Conservation (phyloP, 495 filamentous ascomycete species). For the Aspergillus heteromorphus region DNA sequence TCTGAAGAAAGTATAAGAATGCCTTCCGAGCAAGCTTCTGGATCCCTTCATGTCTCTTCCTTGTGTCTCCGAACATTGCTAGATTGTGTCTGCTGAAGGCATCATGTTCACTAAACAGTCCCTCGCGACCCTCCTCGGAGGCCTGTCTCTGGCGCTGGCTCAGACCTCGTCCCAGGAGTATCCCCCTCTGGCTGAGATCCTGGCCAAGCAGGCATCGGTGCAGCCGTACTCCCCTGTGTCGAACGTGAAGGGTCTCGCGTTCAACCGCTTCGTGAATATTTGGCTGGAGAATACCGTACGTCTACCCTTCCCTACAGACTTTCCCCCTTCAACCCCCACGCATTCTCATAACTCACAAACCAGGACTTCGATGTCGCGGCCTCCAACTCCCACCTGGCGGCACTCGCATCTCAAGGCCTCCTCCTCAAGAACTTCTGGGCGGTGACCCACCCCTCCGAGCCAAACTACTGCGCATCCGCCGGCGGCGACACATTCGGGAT, state of each 20-base stretch:
- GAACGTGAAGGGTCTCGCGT: conserved; percentile 56
- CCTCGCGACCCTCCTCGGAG: conserved; percentile 19
- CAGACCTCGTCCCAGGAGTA: conserved; percentile 23
- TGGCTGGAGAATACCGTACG: conserved; percentile 69
- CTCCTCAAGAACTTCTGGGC: conserved; percentile 58
- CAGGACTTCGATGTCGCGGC: conserved; percentile 52
- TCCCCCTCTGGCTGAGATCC: conserved; percentile 25
- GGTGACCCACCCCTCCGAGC: conserved; percentile 62
- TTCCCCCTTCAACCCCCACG: not conserved
- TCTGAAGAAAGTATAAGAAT: not conserved
- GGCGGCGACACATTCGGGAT: conserved; percentile 66
- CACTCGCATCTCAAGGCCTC: conserved; percentile 56
- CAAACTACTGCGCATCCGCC: conserved; percentile 62
- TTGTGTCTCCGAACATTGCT: not conserved
- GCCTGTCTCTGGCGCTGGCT: conserved; percentile 20
- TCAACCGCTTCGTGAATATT: conserved; percentile 62
- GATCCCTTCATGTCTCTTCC: not conserved
- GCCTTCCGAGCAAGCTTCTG: not conserved
- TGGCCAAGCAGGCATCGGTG: conserved; percentile 23
- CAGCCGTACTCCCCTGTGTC: conserved; percentile 45
- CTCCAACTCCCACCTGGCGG: conserved; percentile 47
- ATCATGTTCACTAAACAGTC: conserved; percentile 17
- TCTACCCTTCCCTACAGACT: conserved; percentile 2
- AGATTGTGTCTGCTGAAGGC: not conserved
- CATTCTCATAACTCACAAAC: not conserved